Conservation (phyloP, 768 basidiomycete species). For the Mycena galericulata region DNA sequence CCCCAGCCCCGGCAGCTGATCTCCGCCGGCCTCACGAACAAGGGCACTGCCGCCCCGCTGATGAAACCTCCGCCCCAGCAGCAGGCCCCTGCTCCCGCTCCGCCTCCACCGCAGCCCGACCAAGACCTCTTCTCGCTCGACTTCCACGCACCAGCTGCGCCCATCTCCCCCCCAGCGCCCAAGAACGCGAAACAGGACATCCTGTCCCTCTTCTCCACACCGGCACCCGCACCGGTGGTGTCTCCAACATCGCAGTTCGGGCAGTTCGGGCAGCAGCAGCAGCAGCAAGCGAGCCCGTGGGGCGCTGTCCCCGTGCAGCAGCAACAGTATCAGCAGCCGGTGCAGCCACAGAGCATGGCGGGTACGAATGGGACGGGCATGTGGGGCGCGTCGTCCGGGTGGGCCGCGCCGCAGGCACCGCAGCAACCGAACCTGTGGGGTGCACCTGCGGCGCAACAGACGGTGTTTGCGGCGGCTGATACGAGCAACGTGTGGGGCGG, state of each 20-base stretch:
- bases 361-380: slow-evolving; percentile 64
- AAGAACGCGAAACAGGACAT: slow-evolving; percentile 90
- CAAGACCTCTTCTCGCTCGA: slow-evolving; percentile 89
- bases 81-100: slow-evolving; percentile 43
- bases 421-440: slow-evolving; percentile 57
- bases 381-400: slow-evolving; percentile 79
- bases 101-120: slow-evolving; percentile 49
- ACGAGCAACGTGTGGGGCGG: slow-evolving; percentile 74
- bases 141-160: slow-evolving; percentile 73
- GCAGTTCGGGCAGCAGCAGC: slow-evolving; percentile 36
- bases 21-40: slow-evolving; percentile 52
- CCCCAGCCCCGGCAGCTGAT: slow-evolving; percentile 68
- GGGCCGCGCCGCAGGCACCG: slow-evolving; percentile 55
- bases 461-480: slow-evolving; percentile 48
- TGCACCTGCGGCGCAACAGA: slow-evolving; percentile 25
- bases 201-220: slow-evolving; percentile 79
- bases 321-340: slow-evolving; percentile 41
- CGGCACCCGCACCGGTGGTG: slow-evolving; percentile 50
- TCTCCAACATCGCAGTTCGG: slow-evolving; percentile 55
- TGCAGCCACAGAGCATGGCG: slow-evolving; percentile 62
- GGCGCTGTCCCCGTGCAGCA: slow-evolving; percentile 37
- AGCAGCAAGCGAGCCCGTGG: slow-evolving; percentile 44
- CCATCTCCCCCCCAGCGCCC: slow-evolving; percentile 42
- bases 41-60: slow-evolving; percentile 26
- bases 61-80: slow-evolving; percentile 33